phyloP scores from a whole-genome alignment of 2,329 filamentous ascomycete genomes.

The Penicillium sp. region DNA sequence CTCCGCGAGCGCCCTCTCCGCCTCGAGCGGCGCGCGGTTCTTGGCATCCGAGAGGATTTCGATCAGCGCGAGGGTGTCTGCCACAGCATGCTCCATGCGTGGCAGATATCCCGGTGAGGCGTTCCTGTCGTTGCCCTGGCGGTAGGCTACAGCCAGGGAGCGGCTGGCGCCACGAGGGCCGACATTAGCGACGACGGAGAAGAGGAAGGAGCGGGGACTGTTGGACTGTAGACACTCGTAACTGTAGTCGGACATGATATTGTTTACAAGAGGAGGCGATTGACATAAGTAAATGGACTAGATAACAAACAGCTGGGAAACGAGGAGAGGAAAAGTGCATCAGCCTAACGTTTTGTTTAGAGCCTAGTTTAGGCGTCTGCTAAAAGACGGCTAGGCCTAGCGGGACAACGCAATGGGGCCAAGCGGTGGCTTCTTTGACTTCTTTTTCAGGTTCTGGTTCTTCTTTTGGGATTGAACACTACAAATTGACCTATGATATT shows the following conservation, averaged over 20 bases:
- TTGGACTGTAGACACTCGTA: constrained; percentile 1
- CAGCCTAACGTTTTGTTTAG: background rate
- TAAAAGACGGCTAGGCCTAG: background rate
- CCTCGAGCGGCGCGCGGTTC: constrained; percentile 15
- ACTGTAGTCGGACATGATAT: background rate
- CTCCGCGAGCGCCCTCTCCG: constrained; percentile 9
- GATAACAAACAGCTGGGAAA: background rate
- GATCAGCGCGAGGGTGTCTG: constrained; percentile 13
- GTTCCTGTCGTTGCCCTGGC: background rate
- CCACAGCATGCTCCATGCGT: constrained; percentile 4
- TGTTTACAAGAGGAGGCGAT: constrained; percentile 1
- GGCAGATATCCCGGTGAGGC: background rate
- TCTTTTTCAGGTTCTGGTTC: too few relatives aligned
- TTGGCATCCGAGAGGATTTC: constrained; percentile 10
- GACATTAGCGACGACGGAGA: constrained; percentile 1
- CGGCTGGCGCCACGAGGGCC: background rate
- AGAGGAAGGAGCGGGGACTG: constrained; percentile 1
- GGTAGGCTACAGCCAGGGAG: background rate
- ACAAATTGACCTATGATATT: too few relatives aligned
- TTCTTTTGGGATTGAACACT: background rate
- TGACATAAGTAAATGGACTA: background rate
- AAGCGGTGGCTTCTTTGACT: background rate
- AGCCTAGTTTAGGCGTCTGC: background rate
- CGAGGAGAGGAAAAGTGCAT: background rate
- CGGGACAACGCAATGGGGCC: background rate